Base-by-base conservation (phyloP, 805 yeast species). In the Metschnikowia baotianmanensis region DNA sequence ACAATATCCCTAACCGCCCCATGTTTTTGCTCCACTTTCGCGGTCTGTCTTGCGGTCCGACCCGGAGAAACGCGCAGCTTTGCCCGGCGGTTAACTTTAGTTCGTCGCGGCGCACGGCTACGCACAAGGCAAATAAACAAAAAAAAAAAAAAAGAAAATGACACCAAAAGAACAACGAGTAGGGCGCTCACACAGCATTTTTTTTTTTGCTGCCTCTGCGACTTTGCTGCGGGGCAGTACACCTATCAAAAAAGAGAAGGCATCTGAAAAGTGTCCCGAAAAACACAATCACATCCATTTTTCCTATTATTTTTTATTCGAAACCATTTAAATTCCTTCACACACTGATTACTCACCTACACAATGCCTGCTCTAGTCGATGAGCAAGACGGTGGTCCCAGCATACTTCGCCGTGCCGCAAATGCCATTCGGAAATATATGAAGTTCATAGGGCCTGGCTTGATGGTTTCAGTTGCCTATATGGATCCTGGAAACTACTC, bases 401-500 rank as follows among this genome's bases (percentile, higher is more conserved):
- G 36, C 27, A 23, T 34, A 15, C 36, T 50, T 23, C 45, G 38
- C 31, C 46, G 39, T 9, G 27, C 34, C 19, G 34, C 38, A 10
- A 42, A 42, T 4, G 46, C 51, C 9, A 31, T 64, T 20, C 59
- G 56, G 45, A 82, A 81, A 51, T 85, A 82, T 59, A 62, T 71
- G 29, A 63, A 71, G 47, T 86, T 85, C 58, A 71, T 91, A n/a
- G 98, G 98, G 0, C 98, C 98, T 0, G 98, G 99, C 0, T 67
- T 91, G 34, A 84, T 91, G 95, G 95, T 93, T 2, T 77, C 90
- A 4, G 96, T 91, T 24, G 91, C 97, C 0, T 93, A 90, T 61
- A 87, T 93, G 88, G 98, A 91, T 55, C 98, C 99, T 0, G 99
- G 99, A 4, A 91, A 93, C 65, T 91, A 90, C 63, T 84, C 96